Conservation (phyloP, 2,329 filamentous ascomycete species). For the Chaetomium sp. region DNA sequence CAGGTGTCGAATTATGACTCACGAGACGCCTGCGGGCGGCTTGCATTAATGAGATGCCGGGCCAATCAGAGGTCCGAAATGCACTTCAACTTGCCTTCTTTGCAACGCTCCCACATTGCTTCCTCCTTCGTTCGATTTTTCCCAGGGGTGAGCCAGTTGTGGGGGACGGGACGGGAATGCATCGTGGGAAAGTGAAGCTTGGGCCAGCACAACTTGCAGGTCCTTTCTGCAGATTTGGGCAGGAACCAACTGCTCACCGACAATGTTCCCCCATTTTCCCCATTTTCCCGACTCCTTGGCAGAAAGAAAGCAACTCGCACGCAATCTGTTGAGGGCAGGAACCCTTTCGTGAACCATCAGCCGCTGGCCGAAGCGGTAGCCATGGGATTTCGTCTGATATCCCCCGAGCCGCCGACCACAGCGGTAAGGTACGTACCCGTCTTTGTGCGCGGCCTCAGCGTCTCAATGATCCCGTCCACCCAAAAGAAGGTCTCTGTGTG, state of each 20-base stretch:
- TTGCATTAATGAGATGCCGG: slow-evolving; percentile 27
- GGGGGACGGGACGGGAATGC: slow-evolving; percentile 15
- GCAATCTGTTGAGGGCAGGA: background rate
- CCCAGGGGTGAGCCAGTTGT: slow-evolving; percentile 12
- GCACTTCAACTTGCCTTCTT: slow-evolving; percentile 31
- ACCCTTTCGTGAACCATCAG: background rate
- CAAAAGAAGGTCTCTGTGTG: slow-evolving; percentile 23
- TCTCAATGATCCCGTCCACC: slow-evolving; percentile 17
- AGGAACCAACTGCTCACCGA: slow-evolving; percentile 5
- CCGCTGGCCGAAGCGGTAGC: slow-evolving; percentile 14
- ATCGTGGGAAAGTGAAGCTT: slow-evolving; percentile 1
- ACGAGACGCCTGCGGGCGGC: slow-evolving; percentile 37
- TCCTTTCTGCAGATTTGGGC: slow-evolving; percentile 16
- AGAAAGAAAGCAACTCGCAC: background rate
- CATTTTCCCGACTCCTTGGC: background rate
- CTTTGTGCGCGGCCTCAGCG: slow-evolving; percentile 17
- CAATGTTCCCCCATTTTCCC: background rate
- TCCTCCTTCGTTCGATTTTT: slow-evolving; percentile 18
- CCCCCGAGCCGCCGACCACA: slow-evolving; percentile 30
- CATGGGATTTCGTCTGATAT: slow-evolving; percentile 23
- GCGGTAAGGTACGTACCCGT: slow-evolving; percentile 26
- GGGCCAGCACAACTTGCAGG: slow-evolving; percentile 19
- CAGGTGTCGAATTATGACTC: slow-evolving; percentile 42
- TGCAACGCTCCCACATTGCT: slow-evolving; percentile 30
- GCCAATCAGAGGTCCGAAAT: slow-evolving; percentile 30